Evolutionary conservation across 306 rosid genomes (phyloP), one percentile per base, ranked within the genome.

Genomic region (Leucaena leucocephala): DNA sequence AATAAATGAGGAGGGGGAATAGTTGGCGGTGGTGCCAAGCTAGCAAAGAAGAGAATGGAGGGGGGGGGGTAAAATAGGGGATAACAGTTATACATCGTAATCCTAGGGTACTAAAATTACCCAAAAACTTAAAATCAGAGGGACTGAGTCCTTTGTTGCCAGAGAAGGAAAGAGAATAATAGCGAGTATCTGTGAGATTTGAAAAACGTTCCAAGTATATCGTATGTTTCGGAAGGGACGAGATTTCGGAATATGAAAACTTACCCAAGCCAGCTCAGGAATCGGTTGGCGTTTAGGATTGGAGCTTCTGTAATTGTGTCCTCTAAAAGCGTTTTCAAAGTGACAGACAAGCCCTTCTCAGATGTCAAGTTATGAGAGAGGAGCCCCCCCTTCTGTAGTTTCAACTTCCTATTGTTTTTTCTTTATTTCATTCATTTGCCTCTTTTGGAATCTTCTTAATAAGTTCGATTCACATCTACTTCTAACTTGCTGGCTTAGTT

Each of bases 21-120:
- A 81, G 85, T 83, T 87, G 88, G 65, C 1, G 27, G 27, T 27
- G 33, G 84, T 82, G 83, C 49, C 34, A 17, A 39, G 13, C 34
- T 39, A 67, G 7, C 39, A 5, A 76, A 67, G 43, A 64, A 76
- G 79, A 84, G 81, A 62, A 72, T 33, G n/a, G 42, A 52, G 57
- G 19, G 39, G 27, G 5, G 9, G 67, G 35, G 43, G 76, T 61
- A 4, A 61, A 46, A 35, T 3, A 36, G 74, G 70, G 12, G 72
- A 27, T 34, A 85, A 69, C 87, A 79, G 95, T 84, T 87, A 86
- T 14, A 77, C 83, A 87, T 93, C 90, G 87, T 83, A 87, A 87
- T 93, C 91, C 72, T 55, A 83, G 86, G 88, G 88, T 42, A 78
- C 88, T 83, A 86, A 88, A 87, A 81, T 84, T 71, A 77, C 83